Base-by-base conservation (phyloP, 2,329 filamentous ascomycete species). In the Aspergillus caelatus region DNA sequence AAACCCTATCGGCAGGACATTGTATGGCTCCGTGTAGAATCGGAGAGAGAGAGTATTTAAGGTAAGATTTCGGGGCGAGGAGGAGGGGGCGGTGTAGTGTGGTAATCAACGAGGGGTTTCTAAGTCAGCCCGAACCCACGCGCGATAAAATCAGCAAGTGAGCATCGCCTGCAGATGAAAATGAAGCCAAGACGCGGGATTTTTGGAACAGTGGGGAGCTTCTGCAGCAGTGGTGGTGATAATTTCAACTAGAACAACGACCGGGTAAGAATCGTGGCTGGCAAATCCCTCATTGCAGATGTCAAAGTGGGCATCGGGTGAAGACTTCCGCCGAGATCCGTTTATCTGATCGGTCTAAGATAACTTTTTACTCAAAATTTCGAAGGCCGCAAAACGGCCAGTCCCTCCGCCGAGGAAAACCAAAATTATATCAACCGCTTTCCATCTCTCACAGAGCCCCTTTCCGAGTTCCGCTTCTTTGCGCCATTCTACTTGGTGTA, bases 271-370 rank as follows among this genome's bases (percentile, higher is more conserved):
- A 16, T 64, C 60, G 28, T 52, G 48, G 58, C 50, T 39, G 58
- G 61, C 65, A 61, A 67, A 63, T 67, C 65, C 63, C 62, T 65
- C 60, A 67, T 61, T 61, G 50, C 57, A 39, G 39, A 61, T 61
- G 60, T 64, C 60, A 67, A 59, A 57, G 62, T 62, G 60, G 62
- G 54, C 50, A 43, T 58, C 70, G 67, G 67, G 53, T 39, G 28
- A 41, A 41, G 12, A 72, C 65, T 74, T 72, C 65, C 39, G 63
- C 74, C 74, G 74, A 77, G 77, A 78, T 72, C 76, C 75, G 75
- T 68, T 79, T 80, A 79, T 80, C 78, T 75, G 77, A 80, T 79
- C 70, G 66, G 70, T 70, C 77, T 78, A 78, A 79, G 73, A 76
- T 75, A 74, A 74, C 68, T 69, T 72, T 70, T 67, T 65, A 56